Evolutionary conservation across 345 rosid species (phyloP), one percentile per base, ranked within the genome.

Genomic region (Zanthoxylum bungeanum): DNA sequence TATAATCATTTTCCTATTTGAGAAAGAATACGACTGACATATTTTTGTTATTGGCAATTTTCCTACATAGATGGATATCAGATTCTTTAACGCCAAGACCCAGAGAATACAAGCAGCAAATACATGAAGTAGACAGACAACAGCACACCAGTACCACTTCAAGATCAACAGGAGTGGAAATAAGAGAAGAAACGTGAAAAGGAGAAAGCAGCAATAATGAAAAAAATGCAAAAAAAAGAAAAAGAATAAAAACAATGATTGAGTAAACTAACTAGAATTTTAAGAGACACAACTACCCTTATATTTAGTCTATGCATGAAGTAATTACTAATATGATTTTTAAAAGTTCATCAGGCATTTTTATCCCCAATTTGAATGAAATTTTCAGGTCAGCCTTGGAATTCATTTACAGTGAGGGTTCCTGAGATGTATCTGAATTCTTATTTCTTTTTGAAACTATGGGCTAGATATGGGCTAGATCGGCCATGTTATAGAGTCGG

Each of bases 311-410:
- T 51, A 51, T 22, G 60, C 44, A 50, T 1, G 28, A 51, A 21
- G 44, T 31, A 66, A 21, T 6, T 25, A 31, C 69, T 30, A 66
- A 50, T 33, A 24, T 14, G 11, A 24, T 66, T 10, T 66, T 33
- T 5, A 36, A 34, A 39, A 53, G 22, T 39, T 55, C 5, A 10
- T 27, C 51, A 0, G 39, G 31, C 22, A 4, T 9, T 53, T 53
- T 16, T 14, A 17, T n/a, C 9, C 17, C 60, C 21, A 39, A 22
- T 24, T 59, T 14, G 24, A 25, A 39, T 21, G 40, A 42, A 57
- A 42, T 58, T 49, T 66, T 69, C 42, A 42, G 56, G 73, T 30
- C 44, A 6, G 73, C 55, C 64, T 42, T 44, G n/a, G 21, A 68
- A 36, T 22, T 33, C 9, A 64, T 4, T 8, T 3, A 17, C 27